These are phyloP conservation scores for Saturnispora sanitii DNA, from an alignment of 805 yeast genomes.

Conservation along the genomic window DNA sequence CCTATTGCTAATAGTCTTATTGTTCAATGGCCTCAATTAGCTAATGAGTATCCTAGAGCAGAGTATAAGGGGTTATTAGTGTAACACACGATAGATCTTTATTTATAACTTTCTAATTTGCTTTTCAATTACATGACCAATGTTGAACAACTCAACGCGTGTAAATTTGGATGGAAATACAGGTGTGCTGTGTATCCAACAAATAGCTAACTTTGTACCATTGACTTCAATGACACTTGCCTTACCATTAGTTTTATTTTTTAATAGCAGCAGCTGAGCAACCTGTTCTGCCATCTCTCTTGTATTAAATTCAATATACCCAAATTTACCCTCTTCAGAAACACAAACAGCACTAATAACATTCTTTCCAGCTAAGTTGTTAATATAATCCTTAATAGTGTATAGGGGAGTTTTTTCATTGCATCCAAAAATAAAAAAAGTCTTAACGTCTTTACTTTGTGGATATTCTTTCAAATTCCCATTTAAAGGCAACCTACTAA, in stretches of 20 bases:
- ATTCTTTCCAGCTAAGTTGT: constrained; percentile 12
- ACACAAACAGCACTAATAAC: constrained; percentile 37
- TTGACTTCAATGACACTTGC: constrained; percentile 29
- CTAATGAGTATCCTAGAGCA: constrained; percentile 40
- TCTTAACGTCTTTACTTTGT: constrained; percentile 32
- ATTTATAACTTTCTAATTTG: no score
- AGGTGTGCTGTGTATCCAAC: constrained; percentile 32
- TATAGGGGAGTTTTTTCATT: constrained; percentile 59
- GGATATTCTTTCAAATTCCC: constrained; percentile 40
- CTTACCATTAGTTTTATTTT: constrained; percentile 5
- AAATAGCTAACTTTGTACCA: constrained; percentile 38
- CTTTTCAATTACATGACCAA: constrained; percentile 40
- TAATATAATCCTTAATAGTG: constrained; percentile 41
- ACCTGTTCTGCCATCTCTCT: constrained; percentile 43
- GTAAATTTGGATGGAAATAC: constrained; percentile 28
- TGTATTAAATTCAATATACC: constrained; percentile 45
- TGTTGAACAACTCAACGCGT: constrained; percentile 36
- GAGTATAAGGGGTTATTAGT: constrained; percentile 67
- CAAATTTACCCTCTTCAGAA: constrained; percentile 53
- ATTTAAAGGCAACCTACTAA: constrained; percentile 58
- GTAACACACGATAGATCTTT: no score
- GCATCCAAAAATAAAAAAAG: constrained; percentile 71
- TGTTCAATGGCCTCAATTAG: constrained; percentile 80
- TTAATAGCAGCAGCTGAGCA: constrained; percentile 18
- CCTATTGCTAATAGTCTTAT: constrained; percentile 69